A percentile compares a stretch with the other conserved stretches of the same genome.
Evolutionary conservation across 441 rosid species (phyloP).

Genomic region (Syzygium malaccense): DNA sequence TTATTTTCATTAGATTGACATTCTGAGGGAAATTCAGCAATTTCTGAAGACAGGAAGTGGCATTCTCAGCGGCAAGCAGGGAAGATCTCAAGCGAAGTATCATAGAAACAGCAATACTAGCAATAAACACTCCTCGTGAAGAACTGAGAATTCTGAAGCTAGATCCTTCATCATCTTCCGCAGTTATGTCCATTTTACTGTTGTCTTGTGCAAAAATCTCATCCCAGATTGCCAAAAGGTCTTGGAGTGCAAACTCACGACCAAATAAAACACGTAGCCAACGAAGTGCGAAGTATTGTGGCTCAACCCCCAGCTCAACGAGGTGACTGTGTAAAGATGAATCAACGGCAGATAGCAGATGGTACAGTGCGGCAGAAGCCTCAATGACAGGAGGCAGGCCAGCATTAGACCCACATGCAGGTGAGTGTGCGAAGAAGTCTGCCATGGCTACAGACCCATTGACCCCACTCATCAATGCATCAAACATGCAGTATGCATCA

Average conservation of each 20-base stretch:
- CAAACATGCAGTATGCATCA: slow-evolving; percentile 96
- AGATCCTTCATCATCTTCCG: slow-evolving; percentile 22
- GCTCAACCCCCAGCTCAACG: slow-evolving; percentile 90
- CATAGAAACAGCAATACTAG: slow-evolving; percentile 80
- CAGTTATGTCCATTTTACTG: slow-evolving; percentile 13
- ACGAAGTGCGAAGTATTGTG: slow-evolving; percentile 93
- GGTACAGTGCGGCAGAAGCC: slow-evolving; percentile 79
- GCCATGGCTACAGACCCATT: slow-evolving; percentile 76
- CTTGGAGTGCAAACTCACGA: slow-evolving; percentile 71
- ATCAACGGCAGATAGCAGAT: slow-evolving; percentile 64
- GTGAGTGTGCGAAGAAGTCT: slow-evolving; percentile 60
- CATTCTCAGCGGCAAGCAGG: slow-evolving; percentile 82
- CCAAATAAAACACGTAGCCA: slow-evolving; percentile 94
- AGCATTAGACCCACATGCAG: slow-evolving; percentile 42
- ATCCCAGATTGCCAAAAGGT: slow-evolving; percentile 85
- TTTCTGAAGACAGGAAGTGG: slow-evolving; percentile 85
- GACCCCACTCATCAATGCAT: slow-evolving; percentile 81
- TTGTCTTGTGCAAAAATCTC: slow-evolving; percentile 74
- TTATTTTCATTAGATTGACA: slow-evolving; percentile 47
- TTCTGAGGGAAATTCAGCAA: slow-evolving; percentile 75
- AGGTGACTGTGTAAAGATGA: slow-evolving; percentile 85
- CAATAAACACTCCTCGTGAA: slow-evolving; percentile 63
- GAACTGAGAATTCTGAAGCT: slow-evolving; percentile 52
- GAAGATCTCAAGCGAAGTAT: slow-evolving; percentile 78
- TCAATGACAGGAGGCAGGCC: slow-evolving; percentile 84